A percentile compares a stretch with the other conserved stretches of the same genome.
phyloP scores from a whole-genome alignment of 2,329 filamentous ascomycete species.

The Fusarium coicis region DNA sequence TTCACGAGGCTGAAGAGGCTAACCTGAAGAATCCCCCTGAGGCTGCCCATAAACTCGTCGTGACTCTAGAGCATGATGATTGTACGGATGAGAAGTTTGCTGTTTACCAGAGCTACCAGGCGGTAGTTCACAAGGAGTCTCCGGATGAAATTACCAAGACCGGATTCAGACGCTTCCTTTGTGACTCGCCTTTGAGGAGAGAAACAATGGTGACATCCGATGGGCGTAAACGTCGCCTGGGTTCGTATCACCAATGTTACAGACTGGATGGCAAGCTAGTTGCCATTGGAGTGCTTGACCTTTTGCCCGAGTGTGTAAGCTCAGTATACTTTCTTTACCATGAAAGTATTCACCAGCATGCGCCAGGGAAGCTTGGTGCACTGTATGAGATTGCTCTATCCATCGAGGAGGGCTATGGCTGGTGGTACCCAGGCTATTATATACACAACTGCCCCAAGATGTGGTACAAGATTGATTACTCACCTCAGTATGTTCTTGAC shows the following conservation, averaged over 20 bases:
- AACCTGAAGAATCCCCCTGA: slow-evolving; percentile 67
- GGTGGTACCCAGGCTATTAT: slow-evolving; percentile 85
- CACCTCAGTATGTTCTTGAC: slow-evolving; percentile 78
- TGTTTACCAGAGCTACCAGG: slow-evolving; percentile 81
- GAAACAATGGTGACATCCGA: slow-evolving; percentile 56
- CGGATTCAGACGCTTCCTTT: slow-evolving; percentile 79
- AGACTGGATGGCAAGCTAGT: slow-evolving; percentile 79
- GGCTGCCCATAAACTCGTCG: slow-evolving; percentile 73
- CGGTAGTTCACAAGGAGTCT: slow-evolving; percentile 75
- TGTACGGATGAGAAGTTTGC: slow-evolving; percentile 82
- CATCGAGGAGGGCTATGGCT: slow-evolving; percentile 74
- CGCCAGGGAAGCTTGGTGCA: slow-evolving; percentile 80
- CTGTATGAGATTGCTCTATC: slow-evolving; percentile 78
- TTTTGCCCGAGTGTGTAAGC: slow-evolving; percentile 80
- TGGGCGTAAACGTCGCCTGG: slow-evolving; percentile 66
- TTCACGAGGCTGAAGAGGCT: slow-evolving; percentile 74
- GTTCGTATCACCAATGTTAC: slow-evolving; percentile 86
- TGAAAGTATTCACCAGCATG: slow-evolving; percentile 74
- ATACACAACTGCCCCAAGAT: slow-evolving; percentile 86
- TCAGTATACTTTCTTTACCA: slow-evolving; percentile 88
- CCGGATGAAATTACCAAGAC: slow-evolving; percentile 65
- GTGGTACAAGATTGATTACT: slow-evolving; percentile 85
- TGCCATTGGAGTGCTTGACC: slow-evolving; percentile 80
- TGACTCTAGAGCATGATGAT: slow-evolving; percentile 75
- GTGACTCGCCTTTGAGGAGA: slow-evolving; percentile 72